Base-by-base conservation (phyloP, 2,329 filamentous ascomycete species). In the Fusarium fracticaudum region DNA sequence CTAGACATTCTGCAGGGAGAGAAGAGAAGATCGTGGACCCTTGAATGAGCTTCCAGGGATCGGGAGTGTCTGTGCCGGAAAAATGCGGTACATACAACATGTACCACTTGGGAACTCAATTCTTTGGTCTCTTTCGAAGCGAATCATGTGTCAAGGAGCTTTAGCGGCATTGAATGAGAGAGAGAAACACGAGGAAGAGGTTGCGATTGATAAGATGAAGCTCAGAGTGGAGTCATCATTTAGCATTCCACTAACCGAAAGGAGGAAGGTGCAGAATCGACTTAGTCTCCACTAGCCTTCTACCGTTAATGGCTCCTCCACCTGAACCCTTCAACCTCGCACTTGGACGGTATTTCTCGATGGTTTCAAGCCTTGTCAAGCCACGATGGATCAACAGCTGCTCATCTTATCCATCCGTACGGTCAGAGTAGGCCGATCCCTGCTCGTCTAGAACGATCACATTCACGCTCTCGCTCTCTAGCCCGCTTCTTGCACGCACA, bases 181-280 rank as follows among this genome's bases (percentile, higher is more conserved):
- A 29, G 55, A 18, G 45, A 31, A 54, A 63, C 41, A 59, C 24
- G 53, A 67, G 29, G 33, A 48, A 60, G 43, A 37, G 64, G 50
- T 43, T 60, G 62, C 74, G 74, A 76, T 76, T 78, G 76, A 77
- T 77, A 77, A 76, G 76, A 78, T 76, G 71, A 59, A 65, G 67
- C 62, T 54, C 11, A n/a, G 40, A 24, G 63, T 48, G 71, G 59
- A n/a, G 40, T 22, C 53, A 61, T 43, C 37, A 26, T 29, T 24
- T 24, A 17, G 20, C 6, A 18, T 7, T 5, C 17, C 24, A 43
- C 37, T 44, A 51, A 6, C 55, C n/a, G 11, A 5, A 44, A 61
- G 8, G 2, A 20, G 67, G 8, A 65, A 48, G 14, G 43, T 3
- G 20, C 22, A 20, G 26, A 15, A 53, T 22, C 24, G 7, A 17